A percentile compares a stretch with the other conserved stretches of the same genome.
These are phyloP conservation scores for Globisporangium mamillatum DNA, from an alignment of 352 stramenopile genomes.

Conservation along the genomic window DNA sequence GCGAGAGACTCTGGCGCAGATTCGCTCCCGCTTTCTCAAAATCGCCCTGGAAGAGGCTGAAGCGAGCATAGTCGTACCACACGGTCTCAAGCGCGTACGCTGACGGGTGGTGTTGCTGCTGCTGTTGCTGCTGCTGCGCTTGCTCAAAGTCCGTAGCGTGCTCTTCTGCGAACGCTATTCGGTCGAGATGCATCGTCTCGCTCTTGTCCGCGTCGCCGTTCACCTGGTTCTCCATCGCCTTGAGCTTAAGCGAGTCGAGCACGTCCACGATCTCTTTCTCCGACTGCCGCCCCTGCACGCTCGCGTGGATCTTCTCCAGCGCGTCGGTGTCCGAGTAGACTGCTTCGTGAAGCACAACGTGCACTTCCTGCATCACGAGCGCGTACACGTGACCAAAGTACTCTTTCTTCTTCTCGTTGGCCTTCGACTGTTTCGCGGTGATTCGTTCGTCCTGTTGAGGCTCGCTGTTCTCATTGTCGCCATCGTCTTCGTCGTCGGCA, in stretches of 20 bases:
- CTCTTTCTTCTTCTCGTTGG: conserved; percentile 39
- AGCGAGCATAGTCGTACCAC: conserved; percentile 69
- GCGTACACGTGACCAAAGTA: conserved; percentile 70
- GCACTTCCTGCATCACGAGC: conserved; percentile 77
- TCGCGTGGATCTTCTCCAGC: conserved; percentile 32
- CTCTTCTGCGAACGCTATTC: conserved; percentile 55
- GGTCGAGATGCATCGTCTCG: conserved; percentile 60
- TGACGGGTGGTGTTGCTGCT: conserved; percentile 1
- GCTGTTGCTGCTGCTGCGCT: neutral
- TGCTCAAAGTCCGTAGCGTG: conserved; percentile 13
- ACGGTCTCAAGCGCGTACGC: conserved; percentile 25
- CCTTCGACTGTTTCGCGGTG: neutral
- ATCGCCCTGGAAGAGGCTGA: conserved; percentile 44
- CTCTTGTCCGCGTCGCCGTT: conserved; percentile 63
- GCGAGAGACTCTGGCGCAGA: conserved; percentile 55
- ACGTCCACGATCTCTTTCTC: conserved; percentile 24
- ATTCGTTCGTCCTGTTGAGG: neutral
- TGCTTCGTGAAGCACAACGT: conserved; percentile 53
- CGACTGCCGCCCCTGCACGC: conserved; percentile 20
- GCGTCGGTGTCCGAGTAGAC: conserved; percentile 41
- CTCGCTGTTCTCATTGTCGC: conserved; percentile 6
- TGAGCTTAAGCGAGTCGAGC: conserved; percentile 41
- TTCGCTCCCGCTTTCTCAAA: conserved; percentile 54
- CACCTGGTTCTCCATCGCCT: conserved; percentile 70
- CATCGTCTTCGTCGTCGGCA: conserved; percentile 19